A percentile compares a stretch with the other conserved stretches of the same genome.
Evolutionary conservation across 768 basidiomycete genomes (phyloP).

Genomic region (Gymnopilus dilepis): DNA sequence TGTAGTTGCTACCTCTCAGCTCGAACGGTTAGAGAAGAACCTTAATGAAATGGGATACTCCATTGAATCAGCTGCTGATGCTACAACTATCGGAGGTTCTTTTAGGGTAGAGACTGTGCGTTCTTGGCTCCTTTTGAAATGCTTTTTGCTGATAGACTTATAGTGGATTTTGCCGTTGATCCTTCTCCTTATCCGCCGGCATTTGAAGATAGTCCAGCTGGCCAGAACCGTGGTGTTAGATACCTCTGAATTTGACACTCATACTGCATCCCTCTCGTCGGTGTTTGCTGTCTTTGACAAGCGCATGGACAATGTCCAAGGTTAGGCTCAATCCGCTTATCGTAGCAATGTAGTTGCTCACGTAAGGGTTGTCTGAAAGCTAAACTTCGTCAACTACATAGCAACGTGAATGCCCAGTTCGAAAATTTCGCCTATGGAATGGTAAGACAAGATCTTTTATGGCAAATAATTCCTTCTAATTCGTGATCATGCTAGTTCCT

Average conservation of each 20-base stretch:
- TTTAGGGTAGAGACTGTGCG: conserved; percentile 14
- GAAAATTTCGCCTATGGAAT: conserved; percentile 13
- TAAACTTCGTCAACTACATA: conserved; percentile 12
- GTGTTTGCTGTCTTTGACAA: conserved; percentile 2
- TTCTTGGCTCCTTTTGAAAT: neutral
- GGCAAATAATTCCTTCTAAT: neutral
- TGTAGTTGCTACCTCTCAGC: neutral
- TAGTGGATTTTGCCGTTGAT: conserved; percentile 16
- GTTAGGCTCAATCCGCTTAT: neutral
- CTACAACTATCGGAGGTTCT: conserved; percentile 9
- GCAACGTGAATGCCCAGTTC: conserved; percentile 8
- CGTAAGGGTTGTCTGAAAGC: no score
- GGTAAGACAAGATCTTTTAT: neutral
- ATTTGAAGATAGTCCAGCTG: neutral
- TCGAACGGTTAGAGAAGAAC: conserved; percentile 6
- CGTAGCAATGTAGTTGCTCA: neutral
- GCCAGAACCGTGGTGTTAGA: neutral
- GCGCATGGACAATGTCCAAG: conserved; percentile 11
- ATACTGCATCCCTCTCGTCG: neutral
- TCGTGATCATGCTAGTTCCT: neutral
- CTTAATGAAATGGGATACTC: conserved; percentile 10
- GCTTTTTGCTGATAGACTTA: neutral
- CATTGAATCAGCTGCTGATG: conserved; percentile 5
- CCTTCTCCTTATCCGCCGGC: conserved; percentile 4
- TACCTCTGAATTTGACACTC: neutral